Percentiles rank a stretch among this genome's conserved stretches.
These are phyloP conservation scores for Ailanthus altissimus DNA, from an alignment of 345 rosid genomes.

Conservation along the genomic window DNA sequence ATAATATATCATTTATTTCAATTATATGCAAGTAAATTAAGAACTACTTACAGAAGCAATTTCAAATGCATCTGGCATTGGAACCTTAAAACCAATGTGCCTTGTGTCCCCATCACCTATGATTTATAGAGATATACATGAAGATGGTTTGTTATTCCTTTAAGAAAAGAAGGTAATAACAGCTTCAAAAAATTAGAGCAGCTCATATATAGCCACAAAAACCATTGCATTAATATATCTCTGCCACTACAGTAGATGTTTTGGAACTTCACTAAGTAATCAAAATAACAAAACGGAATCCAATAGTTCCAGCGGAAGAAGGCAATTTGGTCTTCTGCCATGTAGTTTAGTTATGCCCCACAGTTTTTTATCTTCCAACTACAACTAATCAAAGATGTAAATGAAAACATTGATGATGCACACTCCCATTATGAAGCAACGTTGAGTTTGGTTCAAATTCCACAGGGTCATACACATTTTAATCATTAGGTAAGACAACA, in stretches of 20 bases:
- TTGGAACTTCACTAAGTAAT: neutral
- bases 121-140: neutral
- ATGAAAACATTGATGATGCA: neutral
- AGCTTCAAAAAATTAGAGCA: neutral
- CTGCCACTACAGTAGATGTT: neutral
- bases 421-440: neutral
- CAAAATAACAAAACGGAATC: neutral
- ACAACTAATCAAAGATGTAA: neutral
- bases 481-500: neutral
- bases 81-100: conserved; percentile 74
- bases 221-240: neutral
- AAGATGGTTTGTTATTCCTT: neutral
- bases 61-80: conserved; percentile 81
- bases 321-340: neutral
- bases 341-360: neutral
- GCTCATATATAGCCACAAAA: neutral
- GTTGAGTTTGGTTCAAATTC: too few relatives aligned
- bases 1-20: neutral
- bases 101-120: conserved; percentile 87
- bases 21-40: neutral
- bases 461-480: too few relatives aligned
- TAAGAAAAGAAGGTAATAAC: too few relatives aligned
- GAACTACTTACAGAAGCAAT: conserved; percentile 57
- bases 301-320: neutral
- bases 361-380: neutral